Base-by-base conservation (phyloP, 805 yeast species). In the Wickerhamomyces silvicola region DNA sequence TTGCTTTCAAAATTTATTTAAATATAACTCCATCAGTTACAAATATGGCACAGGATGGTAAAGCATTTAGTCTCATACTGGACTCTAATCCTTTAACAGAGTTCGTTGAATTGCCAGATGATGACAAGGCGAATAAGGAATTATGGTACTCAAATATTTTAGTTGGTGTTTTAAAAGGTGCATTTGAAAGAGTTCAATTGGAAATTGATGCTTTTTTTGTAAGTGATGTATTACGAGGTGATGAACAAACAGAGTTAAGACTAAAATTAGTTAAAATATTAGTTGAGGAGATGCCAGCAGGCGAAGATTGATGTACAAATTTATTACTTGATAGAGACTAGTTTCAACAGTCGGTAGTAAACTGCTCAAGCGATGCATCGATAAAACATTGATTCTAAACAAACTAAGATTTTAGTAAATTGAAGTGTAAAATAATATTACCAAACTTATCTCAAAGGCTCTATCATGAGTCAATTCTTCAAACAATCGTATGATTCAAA, bases 221-320 rank as follows among this genome's bases (percentile, higher is more conserved):
- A 2, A 74, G 79, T 43, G 98, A 92, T 52, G 75, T 70, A 2
- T 63, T 92, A 30, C 72, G 87, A 41, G 97, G 97, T 0, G 90
- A 86, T 45, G 78, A 78, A 10, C 62, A 60, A 18, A 90, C 97
- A 0, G 97, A 87, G 50, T 60, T 92, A 33, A 70, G 81, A 39
- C 72, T 92, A 28, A 77, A 76, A 46, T 63, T 92, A 42, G 63
- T 77, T 29, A 78, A 70, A 46, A 71, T 86, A 3, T 62, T 90
- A 45, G 86, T 82, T 51, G 98, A 92, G 53, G 98, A 92, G 61
- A 81, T 92, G 27, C 98, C 98, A 10, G 94, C 94, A 6, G 98
- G 97, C 16, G 97, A 92, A 57, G 96, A 88, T 42, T 81, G 56
- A 48, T 26, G 7, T 4, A 27, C 20, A 25, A 11, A 10, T 22